Evolutionary conservation across 768 basidiomycete species (phyloP).

Genomic region (Kwoniella mangroviensis): DNA sequence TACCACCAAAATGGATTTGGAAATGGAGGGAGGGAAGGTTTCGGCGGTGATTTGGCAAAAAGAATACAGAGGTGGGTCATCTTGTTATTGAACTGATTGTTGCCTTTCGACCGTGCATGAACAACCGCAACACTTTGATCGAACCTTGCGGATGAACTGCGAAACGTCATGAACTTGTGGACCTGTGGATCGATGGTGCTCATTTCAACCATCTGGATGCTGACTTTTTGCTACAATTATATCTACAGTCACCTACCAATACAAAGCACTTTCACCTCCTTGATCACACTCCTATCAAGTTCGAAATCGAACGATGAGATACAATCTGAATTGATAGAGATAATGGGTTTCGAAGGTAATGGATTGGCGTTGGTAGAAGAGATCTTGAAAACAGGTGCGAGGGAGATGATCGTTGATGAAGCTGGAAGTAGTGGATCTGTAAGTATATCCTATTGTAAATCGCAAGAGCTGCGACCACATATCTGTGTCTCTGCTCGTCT

Average conservation of each 20-base stretch:
- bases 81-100: no score
- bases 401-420: slow-evolving; percentile 56
- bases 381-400: slow-evolving; percentile 66
- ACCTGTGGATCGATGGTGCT: background rate
- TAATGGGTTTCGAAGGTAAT: slow-evolving; percentile 74
- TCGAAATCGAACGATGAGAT: slow-evolving; percentile 67
- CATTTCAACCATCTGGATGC: background rate
- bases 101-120: no score
- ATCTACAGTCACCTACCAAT: slow-evolving; percentile 43
- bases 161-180: no score
- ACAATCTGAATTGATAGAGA: slow-evolving; percentile 75
- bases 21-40: background rate
- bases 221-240: background rate
- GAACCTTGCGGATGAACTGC: no score
- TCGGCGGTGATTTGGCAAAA: background rate
- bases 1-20: background rate
- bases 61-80: slow-evolving; percentile 18
- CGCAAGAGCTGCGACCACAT: no score
- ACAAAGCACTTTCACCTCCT: slow-evolving; percentile 32
- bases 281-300: slow-evolving; percentile 38
- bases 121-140: no score
- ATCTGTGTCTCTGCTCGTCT: no score
- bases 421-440: slow-evolving; percentile 15
- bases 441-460: background rate
- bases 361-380: slow-evolving; percentile 77